Evolutionary conservation across 2,329 filamentous ascomycete species (phyloP).

Genomic region (Monosporascus sp.): DNA sequence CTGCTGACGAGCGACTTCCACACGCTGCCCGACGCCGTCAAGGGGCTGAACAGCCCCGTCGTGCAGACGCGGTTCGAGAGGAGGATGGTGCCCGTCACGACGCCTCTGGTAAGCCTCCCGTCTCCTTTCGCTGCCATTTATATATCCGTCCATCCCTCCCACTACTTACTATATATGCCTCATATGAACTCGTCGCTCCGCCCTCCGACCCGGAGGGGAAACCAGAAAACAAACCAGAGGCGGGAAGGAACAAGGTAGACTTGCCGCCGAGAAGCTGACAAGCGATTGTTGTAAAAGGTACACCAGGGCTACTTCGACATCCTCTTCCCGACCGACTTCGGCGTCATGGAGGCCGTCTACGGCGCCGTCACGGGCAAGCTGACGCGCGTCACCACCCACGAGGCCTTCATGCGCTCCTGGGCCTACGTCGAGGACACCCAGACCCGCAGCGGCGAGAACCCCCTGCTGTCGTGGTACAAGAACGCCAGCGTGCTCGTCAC

Average conservation of each 20-base stretch:
- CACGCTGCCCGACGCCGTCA: constrained; percentile 73
- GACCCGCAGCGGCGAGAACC: constrained; percentile 88
- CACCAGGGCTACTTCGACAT: constrained; percentile 99
- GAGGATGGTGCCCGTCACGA: constrained; percentile 81
- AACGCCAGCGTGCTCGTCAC: constrained; percentile 93
- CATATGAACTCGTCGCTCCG: too few species aligned
- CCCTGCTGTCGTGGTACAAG: constrained; percentile 85
- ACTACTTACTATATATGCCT: too few species aligned
- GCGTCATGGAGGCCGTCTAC: constrained; percentile 86
- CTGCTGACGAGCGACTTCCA: constrained; percentile 90
- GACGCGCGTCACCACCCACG: constrained; percentile 77
- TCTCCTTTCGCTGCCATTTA: too few species aligned
- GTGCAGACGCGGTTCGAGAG: constrained; percentile 92
- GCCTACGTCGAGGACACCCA: constrained; percentile 85
- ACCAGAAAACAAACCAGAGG: neutral
- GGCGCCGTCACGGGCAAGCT: constrained; percentile 88
- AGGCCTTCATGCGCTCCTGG: constrained; percentile 87
- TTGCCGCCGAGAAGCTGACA: neutral
- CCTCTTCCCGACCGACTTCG: constrained; percentile 94
- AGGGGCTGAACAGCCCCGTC: constrained; percentile 85
- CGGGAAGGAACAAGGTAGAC: too few species aligned
- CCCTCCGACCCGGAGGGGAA: neutral
- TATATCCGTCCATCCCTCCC: too few species aligned
- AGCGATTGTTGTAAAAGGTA: constrained; percentile 54
- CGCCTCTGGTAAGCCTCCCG: constrained; percentile 63